A percentile compares a stretch with the other conserved stretches of the same genome.
Conservation (phyloP, 495 filamentous ascomycete species). For the Penicillium angulare region DNA sequence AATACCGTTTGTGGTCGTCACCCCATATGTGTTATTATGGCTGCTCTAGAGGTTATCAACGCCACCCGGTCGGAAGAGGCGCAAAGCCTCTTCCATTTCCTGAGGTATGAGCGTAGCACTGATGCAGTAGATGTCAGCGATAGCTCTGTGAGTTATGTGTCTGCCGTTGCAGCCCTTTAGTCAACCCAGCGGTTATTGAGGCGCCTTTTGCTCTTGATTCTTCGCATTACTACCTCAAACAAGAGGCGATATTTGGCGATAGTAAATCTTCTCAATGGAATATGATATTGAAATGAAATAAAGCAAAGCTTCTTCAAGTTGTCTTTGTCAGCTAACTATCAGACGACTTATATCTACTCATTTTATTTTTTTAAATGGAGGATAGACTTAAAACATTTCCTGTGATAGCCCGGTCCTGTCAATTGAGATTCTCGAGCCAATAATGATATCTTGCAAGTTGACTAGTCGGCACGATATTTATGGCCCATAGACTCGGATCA, state of each 20-base stretch:
- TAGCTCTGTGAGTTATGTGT: slow-evolving; percentile 91
- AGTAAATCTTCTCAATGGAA: neutral
- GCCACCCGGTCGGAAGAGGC: slow-evolving; percentile 26
- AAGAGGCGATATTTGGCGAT: neutral
- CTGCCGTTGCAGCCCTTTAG: slow-evolving; percentile 44
- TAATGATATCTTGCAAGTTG: too few relatives aligned
- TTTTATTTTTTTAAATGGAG: too few relatives aligned
- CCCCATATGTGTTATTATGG: slow-evolving; percentile 94
- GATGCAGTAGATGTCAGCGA: slow-evolving; percentile 68
- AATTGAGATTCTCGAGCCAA: too few relatives aligned
- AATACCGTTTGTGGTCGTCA: slow-evolving; percentile 97
- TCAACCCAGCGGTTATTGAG: neutral
- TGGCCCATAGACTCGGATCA: too few relatives aligned
- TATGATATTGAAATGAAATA: neutral
- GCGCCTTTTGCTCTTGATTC: neutral
- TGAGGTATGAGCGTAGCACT: slow-evolving; percentile 88
- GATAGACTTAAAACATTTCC: too few relatives aligned
- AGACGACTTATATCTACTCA: too few relatives aligned
- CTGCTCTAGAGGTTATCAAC: slow-evolving; percentile 66
- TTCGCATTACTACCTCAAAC: slow-evolving; percentile 4
- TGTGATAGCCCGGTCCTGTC: too few relatives aligned
- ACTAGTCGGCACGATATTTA: too few relatives aligned
- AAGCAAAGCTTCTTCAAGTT: too few relatives aligned
- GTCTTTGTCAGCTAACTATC: too few relatives aligned
- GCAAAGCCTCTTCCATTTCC: slow-evolving; percentile 72